Evolutionary conservation across 768 basidiomycete species (phyloP).

Genomic region (Collybia nuda): DNA sequence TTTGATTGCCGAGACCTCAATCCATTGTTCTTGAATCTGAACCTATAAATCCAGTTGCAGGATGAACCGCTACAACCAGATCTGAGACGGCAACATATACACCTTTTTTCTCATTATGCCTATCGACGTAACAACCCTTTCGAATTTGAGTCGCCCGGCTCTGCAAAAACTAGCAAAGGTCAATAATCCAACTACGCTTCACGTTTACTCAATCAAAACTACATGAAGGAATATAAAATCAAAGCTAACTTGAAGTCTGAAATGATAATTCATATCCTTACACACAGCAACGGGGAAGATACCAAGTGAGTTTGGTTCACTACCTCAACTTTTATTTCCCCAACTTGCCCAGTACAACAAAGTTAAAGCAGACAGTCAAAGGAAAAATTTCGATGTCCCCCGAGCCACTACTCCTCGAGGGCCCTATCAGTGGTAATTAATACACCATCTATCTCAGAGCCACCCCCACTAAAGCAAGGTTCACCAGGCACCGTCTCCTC

Average conservation of each 20-base stretch:
- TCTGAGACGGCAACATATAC: not conserved
- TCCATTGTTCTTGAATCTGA: conserved; percentile 8
- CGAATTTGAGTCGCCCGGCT: conserved; percentile 6
- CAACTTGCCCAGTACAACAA: no score
- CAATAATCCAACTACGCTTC: not conserved
- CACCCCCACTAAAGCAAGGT: no score
- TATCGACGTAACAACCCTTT: conserved; percentile 5
- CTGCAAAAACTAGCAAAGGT: conserved; percentile 19
- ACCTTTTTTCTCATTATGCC: conserved; percentile 5
- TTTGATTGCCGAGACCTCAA: not conserved
- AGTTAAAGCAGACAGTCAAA: no score
- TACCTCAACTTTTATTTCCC: no score
- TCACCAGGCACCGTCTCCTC: no score
- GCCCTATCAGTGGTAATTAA: no score
- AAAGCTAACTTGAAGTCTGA: conserved; percentile 19
- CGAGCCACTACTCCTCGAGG: no score
- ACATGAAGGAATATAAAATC: conserved; percentile 12
- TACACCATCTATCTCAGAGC: no score
- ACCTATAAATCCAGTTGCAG: no score
- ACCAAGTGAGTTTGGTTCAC: no score
- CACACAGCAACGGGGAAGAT: conserved; percentile 3
- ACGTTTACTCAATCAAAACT: not conserved
- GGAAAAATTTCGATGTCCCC: no score
- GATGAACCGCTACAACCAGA: no score
- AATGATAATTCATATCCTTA: conserved; percentile 14